Evolutionary conservation across 2,329 filamentous ascomycete species (phyloP).

Genomic region (Penicillium brevicompactum): DNA sequence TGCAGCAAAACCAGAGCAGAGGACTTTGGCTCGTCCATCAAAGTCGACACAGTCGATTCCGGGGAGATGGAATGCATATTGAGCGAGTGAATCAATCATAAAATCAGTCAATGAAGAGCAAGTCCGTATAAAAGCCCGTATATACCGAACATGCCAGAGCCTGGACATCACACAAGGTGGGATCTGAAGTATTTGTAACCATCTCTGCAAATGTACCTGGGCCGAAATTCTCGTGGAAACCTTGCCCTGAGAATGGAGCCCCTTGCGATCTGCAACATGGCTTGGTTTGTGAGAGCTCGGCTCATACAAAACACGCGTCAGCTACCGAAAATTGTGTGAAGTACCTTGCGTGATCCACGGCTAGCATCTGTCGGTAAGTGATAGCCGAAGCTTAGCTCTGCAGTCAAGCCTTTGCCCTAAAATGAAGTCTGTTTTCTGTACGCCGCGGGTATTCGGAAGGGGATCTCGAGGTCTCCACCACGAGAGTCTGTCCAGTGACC

Average conservation of each 20-base stretch:
- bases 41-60: not conserved
- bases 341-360: not conserved
- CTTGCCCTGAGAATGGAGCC: conserved; percentile 7
- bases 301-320: not conserved
- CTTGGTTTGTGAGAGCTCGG: not conserved
- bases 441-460: not conserved
- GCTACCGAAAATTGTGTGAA: not conserved
- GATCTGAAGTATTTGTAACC: conserved; percentile 4
- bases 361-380: not conserved
- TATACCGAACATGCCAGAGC: not conserved
- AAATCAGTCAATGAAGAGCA: not conserved
- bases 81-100: not conserved
- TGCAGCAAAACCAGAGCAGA: conserved; percentile 21
- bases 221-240: conserved; percentile 4
- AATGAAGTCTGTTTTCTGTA: not conserved
- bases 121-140: not conserved
- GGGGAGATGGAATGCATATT: conserved; percentile 16
- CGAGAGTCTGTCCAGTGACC: conserved; percentile 1
- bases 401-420: not conserved
- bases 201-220: not conserved
- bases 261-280: conserved; percentile 5
- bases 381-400: not conserved
- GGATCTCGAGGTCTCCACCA: not conserved
- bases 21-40: conserved; percentile 13
- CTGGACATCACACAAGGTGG: not conserved